Conservation (phyloP, 176 grass and related monocot genomes). For the Carex kokanica region DNA sequence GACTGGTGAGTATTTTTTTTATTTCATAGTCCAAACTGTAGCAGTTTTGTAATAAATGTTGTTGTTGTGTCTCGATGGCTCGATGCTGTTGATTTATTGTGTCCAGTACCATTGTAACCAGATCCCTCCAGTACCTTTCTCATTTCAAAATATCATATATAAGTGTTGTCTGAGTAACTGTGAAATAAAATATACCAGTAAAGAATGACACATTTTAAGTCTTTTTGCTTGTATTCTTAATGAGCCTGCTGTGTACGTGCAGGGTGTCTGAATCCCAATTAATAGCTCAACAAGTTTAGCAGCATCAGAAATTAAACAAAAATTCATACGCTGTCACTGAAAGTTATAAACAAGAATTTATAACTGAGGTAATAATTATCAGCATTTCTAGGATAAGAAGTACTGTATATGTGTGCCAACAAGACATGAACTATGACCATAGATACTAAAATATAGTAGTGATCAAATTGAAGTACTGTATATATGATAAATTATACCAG, state of each 20-base stretch:
- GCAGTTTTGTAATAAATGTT: no score
- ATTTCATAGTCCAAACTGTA: no score
- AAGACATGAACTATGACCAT: neutral
- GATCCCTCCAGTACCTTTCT: no score
- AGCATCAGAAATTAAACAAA: slow-evolving; percentile 32
- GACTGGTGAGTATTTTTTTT: no score
- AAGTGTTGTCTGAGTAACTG: neutral
- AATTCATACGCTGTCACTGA: neutral
- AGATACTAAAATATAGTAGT: neutral
- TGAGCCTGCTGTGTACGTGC: slow-evolving; percentile 87
- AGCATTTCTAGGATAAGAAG: neutral
- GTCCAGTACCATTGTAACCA: no score
- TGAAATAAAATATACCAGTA: slow-evolving; percentile 9
- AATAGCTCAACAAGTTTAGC: slow-evolving; percentile 80
- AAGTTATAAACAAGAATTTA: neutral
- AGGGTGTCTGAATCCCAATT: slow-evolving; percentile 76
- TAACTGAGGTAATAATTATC: neutral
- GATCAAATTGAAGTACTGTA: no score
- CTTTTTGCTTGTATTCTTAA: slow-evolving; percentile 22
- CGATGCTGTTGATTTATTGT: no score
- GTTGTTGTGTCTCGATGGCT: no score
- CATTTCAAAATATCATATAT: neutral
- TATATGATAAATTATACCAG: no score
- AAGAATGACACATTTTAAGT: neutral
- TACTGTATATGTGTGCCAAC: neutral